phyloP scores from a whole-genome alignment of 1,139 yeast genomes.

The Taphrina confusa region DNA sequence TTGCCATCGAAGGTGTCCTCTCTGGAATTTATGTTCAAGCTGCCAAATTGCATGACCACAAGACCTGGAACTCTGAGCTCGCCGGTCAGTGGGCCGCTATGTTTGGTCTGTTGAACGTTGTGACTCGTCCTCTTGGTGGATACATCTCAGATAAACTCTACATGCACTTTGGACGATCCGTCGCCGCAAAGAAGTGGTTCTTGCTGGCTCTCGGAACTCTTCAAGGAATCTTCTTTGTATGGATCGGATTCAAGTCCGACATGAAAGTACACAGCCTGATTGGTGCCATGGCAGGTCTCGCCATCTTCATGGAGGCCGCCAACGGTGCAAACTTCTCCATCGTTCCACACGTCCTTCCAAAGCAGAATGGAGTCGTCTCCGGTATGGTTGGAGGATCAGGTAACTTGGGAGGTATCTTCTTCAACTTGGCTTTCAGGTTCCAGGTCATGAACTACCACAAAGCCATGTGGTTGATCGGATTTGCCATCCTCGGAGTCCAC shows the following conservation, averaged over 20 bases:
- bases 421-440: constrained; percentile 46
- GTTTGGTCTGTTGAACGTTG: constrained; percentile 47
- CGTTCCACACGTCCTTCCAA: constrained; percentile 47
- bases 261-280: constrained; percentile 44
- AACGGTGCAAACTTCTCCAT: constrained; percentile 48
- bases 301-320: constrained; percentile 47
- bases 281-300: constrained; percentile 45
- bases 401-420: constrained; percentile 47
- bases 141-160: constrained; percentile 45
- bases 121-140: constrained; percentile 48
- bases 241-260: constrained; percentile 44
- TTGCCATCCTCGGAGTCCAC: constrained; percentile 19
- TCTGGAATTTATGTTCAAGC: constrained; percentile 43
- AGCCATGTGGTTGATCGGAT: constrained; percentile 26
- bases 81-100: constrained; percentile 49
- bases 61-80: constrained; percentile 42
- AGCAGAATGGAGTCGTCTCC: constrained; percentile 47
- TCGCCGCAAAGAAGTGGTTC: constrained; percentile 46
- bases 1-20: constrained; percentile 47
- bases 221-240: constrained; percentile 46
- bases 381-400: constrained; percentile 48
- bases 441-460: constrained; percentile 24
- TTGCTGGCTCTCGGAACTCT: constrained; percentile 45
- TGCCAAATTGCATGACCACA: constrained; percentile 38
- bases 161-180: constrained; percentile 40